phyloP scores from a whole-genome alignment of 306 rosid genomes.

The Lupinus albus region DNA sequence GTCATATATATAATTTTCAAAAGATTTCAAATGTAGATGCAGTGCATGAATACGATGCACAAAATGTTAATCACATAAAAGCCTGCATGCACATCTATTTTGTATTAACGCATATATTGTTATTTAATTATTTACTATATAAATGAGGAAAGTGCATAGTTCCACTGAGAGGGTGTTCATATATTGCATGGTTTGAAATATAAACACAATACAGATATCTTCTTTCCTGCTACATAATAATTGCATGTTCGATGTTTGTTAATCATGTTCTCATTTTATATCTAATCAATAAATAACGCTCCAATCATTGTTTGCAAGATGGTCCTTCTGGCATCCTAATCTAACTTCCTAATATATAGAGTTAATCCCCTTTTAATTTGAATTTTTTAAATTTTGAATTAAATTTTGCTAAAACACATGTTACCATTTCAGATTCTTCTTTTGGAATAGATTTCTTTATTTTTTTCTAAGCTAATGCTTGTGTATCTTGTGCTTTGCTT shows the following conservation, averaged over 20 bases:
- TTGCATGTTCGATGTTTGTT: background rate
- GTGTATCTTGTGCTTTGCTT: slow-evolving; percentile 5
- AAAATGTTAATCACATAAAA: slow-evolving; percentile 15
- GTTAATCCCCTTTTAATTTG: background rate
- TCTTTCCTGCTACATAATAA: background rate
- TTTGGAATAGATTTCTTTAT: background rate
- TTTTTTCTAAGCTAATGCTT: background rate
- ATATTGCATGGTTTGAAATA: slow-evolving; percentile 16
- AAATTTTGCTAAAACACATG: slow-evolving; percentile 2
- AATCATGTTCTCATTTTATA: background rate
- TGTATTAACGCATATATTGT: background rate
- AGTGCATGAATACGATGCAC: background rate
- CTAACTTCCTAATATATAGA: slow-evolving; percentile 1
- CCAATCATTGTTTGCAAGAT: background rate
- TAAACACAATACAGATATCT: background rate
- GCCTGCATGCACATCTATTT: background rate
- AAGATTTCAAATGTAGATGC: background rate
- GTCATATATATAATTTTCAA: background rate
- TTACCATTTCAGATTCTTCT: background rate
- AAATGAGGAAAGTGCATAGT: background rate
- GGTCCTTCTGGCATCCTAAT: background rate
- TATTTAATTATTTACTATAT: slow-evolving; percentile 4
- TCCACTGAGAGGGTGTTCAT: slow-evolving; percentile 9
- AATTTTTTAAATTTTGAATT: slow-evolving; percentile 13
- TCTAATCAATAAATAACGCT: background rate